A percentile compares a stretch with the other conserved stretches of the same genome.
These are phyloP conservation scores for Globisporangium lucens DNA, from an alignment of 352 stramenopile species.

Conservation along the genomic window DNA sequence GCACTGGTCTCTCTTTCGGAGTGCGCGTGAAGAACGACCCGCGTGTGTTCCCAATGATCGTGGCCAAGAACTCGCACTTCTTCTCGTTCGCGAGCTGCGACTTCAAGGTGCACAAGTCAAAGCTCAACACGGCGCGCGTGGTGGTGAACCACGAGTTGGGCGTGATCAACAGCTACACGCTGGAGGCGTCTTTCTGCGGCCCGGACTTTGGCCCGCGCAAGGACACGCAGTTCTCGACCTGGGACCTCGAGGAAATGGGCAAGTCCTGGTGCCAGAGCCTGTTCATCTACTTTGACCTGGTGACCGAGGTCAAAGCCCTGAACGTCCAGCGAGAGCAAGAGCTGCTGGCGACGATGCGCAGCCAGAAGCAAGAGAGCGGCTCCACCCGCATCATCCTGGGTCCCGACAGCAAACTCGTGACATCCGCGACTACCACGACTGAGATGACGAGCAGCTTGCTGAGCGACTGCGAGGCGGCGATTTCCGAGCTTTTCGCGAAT, in stretches of 20 bases:
- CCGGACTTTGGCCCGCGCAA: constrained; percentile 64
- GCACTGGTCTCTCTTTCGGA: neutral
- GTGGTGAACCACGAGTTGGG: constrained; percentile 87
- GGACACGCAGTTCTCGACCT: constrained; percentile 75
- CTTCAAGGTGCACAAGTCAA: constrained; percentile 89
- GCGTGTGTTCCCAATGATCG: constrained; percentile 78
- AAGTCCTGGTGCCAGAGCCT: constrained; percentile 70
- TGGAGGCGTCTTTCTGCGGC: constrained; percentile 90
- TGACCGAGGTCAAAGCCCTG: constrained; percentile 39
- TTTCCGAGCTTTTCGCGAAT: constrained; percentile 49
- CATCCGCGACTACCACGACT: constrained; percentile 1
- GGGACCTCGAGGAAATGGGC: constrained; percentile 76
- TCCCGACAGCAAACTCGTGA: neutral
- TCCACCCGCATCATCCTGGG: neutral
- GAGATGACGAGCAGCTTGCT: constrained; percentile 37
- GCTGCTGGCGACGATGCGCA: neutral
- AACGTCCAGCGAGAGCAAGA: constrained; percentile 21
- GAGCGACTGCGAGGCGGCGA: constrained; percentile 56
- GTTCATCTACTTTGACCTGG: constrained; percentile 68
- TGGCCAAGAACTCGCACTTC: constrained; percentile 59
- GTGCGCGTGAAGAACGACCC: constrained; percentile 50
- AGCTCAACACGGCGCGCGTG: constrained; percentile 87
- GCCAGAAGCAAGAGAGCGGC: neutral
- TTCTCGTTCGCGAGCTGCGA: constrained; percentile 87
- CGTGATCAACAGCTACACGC: constrained; percentile 85